phyloP scores from a whole-genome alignment of 495 filamentous ascomycete genomes.

The Pseudevernia furfuracea region DNA sequence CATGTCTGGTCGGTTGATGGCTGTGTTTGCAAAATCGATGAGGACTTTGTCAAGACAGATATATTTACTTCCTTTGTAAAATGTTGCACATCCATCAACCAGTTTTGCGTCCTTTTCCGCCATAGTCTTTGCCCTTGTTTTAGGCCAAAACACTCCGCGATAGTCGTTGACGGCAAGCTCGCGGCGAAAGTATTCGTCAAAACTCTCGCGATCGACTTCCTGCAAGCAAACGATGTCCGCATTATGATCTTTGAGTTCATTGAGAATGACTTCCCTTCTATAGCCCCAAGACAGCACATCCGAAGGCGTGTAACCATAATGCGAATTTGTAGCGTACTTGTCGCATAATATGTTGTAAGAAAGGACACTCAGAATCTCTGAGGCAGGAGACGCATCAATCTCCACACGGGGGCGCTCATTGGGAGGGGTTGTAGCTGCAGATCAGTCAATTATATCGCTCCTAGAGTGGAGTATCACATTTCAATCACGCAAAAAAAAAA shows the following conservation, averaged over 20 bases:
- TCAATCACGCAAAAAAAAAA: slow-evolving; percentile 4
- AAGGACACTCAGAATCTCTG: slow-evolving; percentile 65
- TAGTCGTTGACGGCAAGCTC: slow-evolving; percentile 78
- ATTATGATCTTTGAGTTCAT: slow-evolving; percentile 68
- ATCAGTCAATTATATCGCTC: background rate
- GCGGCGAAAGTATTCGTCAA: slow-evolving; percentile 78
- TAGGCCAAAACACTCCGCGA: slow-evolving; percentile 85
- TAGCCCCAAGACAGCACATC: slow-evolving; percentile 77
- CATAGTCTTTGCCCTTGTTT: slow-evolving; percentile 83
- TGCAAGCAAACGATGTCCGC: slow-evolving; percentile 89
- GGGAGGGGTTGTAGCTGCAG: slow-evolving; percentile 62
- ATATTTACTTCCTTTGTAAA: slow-evolving; percentile 89
- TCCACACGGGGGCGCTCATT: slow-evolving; percentile 62
- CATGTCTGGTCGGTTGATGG: slow-evolving; percentile 89
- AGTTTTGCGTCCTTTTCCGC: slow-evolving; percentile 72
- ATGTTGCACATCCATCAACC: slow-evolving; percentile 93
- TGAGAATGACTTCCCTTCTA: slow-evolving; percentile 69
- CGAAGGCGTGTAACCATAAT: slow-evolving; percentile 84
- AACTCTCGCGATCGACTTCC: slow-evolving; percentile 83
- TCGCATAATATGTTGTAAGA: slow-evolving; percentile 96
- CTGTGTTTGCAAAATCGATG: slow-evolving; percentile 83
- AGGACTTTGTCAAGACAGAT: slow-evolving; percentile 87
- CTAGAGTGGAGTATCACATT: background rate
- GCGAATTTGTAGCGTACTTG: slow-evolving; percentile 69
- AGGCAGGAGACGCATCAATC: slow-evolving; percentile 50